A percentile compares a stretch with the other conserved stretches of the same genome.
These are phyloP conservation scores for Lentinula guzmanii DNA, from an alignment of 768 basidiomycete species.

Conservation along the genomic window DNA sequence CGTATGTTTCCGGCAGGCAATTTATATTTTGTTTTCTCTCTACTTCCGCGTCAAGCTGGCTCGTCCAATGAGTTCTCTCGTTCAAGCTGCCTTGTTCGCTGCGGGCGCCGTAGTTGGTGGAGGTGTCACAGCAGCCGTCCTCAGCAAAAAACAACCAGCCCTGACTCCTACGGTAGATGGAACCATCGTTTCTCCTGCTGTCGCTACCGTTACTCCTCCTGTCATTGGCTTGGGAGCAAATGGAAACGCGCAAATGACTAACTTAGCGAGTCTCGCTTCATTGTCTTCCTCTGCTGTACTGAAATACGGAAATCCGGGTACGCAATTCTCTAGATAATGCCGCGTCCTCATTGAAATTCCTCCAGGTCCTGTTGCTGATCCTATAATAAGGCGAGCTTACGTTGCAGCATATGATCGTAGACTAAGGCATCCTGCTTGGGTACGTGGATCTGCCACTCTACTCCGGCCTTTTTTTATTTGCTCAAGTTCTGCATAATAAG, in stretches of 20 bases:
- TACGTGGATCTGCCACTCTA: constrained; percentile 24
- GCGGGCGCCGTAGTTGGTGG: constrained; percentile 81
- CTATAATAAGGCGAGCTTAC: constrained; percentile 77
- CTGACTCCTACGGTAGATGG: not conserved
- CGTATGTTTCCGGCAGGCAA: constrained; percentile 7
- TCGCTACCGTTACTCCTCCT: constrained; percentile 24
- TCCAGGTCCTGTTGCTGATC: constrained; percentile 78
- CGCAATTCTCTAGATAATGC: constrained; percentile 12
- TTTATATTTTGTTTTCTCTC: not conserved
- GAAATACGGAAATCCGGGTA: constrained; percentile 82
- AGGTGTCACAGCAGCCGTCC: constrained; percentile 51
- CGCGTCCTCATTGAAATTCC: constrained; percentile 7
- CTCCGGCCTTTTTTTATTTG: not conserved
- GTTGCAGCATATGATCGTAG: constrained; percentile 88
- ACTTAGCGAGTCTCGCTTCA: constrained; percentile 13
- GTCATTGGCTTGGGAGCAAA: constrained; percentile 40
- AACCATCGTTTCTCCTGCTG: constrained; percentile 7
- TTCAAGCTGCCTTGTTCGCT: constrained; percentile 73
- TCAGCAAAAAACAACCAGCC: constrained; percentile 22
- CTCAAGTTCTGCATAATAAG: constrained; percentile 29
- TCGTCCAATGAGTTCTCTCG: constrained; percentile 18
- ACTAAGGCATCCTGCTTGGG: constrained; percentile 91
- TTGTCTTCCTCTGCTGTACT: constrained; percentile 35
- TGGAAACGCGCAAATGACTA: constrained; percentile 37
- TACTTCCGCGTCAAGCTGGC: constrained; percentile 9